Conservation (phyloP, 805 yeast genomes). For the Lachancea nothofagi region DNA sequence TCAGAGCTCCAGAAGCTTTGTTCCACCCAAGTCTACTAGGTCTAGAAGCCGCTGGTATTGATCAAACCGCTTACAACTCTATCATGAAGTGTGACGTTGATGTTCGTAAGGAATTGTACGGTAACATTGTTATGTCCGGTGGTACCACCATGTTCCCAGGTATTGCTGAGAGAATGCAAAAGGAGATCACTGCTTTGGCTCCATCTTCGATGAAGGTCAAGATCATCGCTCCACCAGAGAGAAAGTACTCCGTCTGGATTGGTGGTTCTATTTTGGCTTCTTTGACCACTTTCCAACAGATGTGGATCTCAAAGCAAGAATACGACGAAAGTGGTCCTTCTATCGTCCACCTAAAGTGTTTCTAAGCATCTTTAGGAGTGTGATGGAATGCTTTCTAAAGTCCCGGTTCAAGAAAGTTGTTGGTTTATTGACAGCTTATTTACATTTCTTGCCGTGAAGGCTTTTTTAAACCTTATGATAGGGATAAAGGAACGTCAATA, state of each 20-base stretch:
- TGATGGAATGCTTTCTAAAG: conserved; percentile 6
- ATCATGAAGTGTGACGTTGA: conserved; percentile 99
- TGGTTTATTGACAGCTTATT: conserved; percentile 1
- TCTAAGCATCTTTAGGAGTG: conserved; percentile 30
- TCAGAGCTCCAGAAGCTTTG: conserved; percentile 99
- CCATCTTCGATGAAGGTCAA: conserved; percentile 99
- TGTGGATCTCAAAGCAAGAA: conserved; percentile 99
- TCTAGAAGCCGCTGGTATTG: conserved; percentile 97
- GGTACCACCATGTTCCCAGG: conserved; percentile 99
- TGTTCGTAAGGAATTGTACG: conserved; percentile 97
- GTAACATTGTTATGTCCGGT: conserved; percentile 99
- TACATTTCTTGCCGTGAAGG: conserved; percentile 3
- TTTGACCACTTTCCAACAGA: conserved; percentile 98
- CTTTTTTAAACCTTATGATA: conserved; percentile 6
- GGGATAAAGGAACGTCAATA: conserved; percentile 9
- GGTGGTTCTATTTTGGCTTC: conserved; percentile 99
- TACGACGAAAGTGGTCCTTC: conserved; percentile 99
- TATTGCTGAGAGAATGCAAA: conserved; percentile 99
- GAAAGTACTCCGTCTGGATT: conserved; percentile 99
- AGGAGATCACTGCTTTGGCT: conserved; percentile 98
- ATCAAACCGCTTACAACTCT: conserved; percentile 71
- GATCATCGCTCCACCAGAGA: conserved; percentile 98
- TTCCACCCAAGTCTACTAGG: conserved; percentile 94
- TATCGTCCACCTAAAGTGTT: conserved; percentile 65
- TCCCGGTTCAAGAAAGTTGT: neutral